Conservation (phyloP, 169 alveolate genomes). For the Eimeria falciformis region DNA sequence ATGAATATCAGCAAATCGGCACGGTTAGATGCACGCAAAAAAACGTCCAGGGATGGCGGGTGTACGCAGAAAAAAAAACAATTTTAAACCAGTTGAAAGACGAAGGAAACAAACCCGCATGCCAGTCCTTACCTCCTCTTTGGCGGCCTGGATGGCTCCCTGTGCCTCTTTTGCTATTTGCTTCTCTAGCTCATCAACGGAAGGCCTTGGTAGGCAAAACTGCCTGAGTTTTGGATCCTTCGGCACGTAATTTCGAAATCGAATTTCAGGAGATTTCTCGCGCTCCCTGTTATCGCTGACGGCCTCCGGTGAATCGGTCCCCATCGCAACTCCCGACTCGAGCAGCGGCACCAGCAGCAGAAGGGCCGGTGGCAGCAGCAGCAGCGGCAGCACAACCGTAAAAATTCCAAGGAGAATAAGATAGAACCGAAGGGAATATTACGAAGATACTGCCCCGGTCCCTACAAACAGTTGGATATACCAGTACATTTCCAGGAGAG, state of each 20-base stretch:
- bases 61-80: background rate
- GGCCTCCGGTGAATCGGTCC: conserved; percentile 13
- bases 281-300: background rate
- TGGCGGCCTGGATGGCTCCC: conserved; percentile 71
- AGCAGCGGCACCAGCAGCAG: background rate
- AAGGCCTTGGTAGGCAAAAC: conserved; percentile 81
- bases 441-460: background rate
- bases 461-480: background rate
- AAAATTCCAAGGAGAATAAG: too few relatives aligned
- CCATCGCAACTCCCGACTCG: background rate
- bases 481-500: background rate
- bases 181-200: conserved; percentile 79
- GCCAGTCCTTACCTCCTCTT: conserved; percentile 56
- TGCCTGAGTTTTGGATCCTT: conserved; percentile 77
- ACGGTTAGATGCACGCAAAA: too few relatives aligned
- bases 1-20: too few relatives aligned
- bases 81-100: background rate
- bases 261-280: background rate
- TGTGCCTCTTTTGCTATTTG: conserved; percentile 79
- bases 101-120: background rate
- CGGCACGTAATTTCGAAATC: conserved; percentile 82
- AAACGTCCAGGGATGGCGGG: background rate
- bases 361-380: background rate
- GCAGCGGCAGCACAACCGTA: background rate
- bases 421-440: background rate